Percentiles rank a stretch among this genome's conserved stretches.
Conservation (phyloP, 768 basidiomycete species). For the Pleurotus giganteus region DNA sequence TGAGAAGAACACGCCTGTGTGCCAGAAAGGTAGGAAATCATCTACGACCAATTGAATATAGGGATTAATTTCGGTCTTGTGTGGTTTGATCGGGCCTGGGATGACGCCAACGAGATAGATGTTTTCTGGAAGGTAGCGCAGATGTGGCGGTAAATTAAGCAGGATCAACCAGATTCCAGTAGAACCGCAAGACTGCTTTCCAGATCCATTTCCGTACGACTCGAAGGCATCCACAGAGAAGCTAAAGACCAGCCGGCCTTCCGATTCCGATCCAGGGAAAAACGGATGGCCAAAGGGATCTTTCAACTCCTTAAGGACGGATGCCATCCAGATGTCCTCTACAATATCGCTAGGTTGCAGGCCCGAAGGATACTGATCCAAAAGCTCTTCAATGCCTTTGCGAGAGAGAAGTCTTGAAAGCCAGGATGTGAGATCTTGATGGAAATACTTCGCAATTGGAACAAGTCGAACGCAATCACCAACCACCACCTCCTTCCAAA, state of each 20-base stretch:
- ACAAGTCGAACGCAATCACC: neutral
- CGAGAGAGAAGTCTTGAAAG: constrained; percentile 1
- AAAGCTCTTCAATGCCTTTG: neutral
- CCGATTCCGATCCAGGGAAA: neutral
- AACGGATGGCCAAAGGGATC: neutral
- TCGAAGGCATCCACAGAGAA: neutral
- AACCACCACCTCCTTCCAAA: constrained; percentile 6
- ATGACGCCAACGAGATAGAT: constrained; percentile 41
- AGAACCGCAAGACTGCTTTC: constrained; percentile 17
- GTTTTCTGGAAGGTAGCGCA: constrained; percentile 35
- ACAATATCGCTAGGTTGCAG: neutral
- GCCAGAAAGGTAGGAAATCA: constrained; percentile 29
- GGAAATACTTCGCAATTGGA: neutral
- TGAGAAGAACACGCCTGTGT: constrained; percentile 25
- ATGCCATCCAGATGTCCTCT: neutral
- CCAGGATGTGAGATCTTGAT: constrained; percentile 1
- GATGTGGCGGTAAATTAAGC: constrained; percentile 33
- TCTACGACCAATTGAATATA: constrained; percentile 31
- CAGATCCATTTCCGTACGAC: neutral
- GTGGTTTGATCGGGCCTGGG: constrained; percentile 38
- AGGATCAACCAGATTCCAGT: constrained; percentile 25
- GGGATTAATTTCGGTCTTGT: constrained; percentile 28
- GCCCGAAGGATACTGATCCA: neutral
- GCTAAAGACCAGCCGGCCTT: neutral
- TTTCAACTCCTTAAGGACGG: constrained; percentile 1